Evolutionary conservation across 2,329 filamentous ascomycete genomes (phyloP).

Genomic region (Domatiomyces catenatus): DNA sequence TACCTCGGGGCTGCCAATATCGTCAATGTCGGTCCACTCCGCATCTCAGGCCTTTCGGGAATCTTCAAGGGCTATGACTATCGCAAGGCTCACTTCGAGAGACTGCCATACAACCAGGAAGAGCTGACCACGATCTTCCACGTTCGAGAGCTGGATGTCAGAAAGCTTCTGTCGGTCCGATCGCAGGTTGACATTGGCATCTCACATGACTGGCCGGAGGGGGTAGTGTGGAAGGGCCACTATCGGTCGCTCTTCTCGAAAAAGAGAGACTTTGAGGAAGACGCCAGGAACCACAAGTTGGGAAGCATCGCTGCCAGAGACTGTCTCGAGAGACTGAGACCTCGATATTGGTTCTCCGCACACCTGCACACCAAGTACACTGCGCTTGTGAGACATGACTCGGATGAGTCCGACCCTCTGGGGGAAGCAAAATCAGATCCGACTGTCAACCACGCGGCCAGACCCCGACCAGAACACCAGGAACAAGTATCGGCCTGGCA

Average conservation of each 20-base stretch:
- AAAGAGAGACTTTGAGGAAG: slow-evolving; percentile 61
- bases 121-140: slow-evolving; percentile 79
- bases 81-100: slow-evolving; percentile 65
- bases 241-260: slow-evolving; percentile 48
- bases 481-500: slow-evolving; percentile 24
- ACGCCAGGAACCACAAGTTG: slow-evolving; percentile 59
- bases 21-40: slow-evolving; percentile 62
- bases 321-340: slow-evolving; percentile 66
- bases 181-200: slow-evolving; percentile 81
- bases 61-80: slow-evolving; percentile 94
- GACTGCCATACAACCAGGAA: slow-evolving; percentile 63
- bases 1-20: slow-evolving; percentile 91
- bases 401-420: slow-evolving; percentile 12
- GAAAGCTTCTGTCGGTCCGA: slow-evolving; percentile 71
- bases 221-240: slow-evolving; percentile 66
- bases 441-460: slow-evolving; percentile 1
- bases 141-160: slow-evolving; percentile 73
- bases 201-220: slow-evolving; percentile 90
- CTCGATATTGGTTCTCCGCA: slow-evolving; percentile 80
- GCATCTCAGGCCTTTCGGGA: slow-evolving; percentile 79
- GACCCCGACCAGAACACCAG: slow-evolving; percentile 1
- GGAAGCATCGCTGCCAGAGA: slow-evolving; percentile 67
- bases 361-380: slow-evolving; percentile 83
- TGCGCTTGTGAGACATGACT: slow-evolving; percentile 41
- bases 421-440: slow-evolving; percentile 1